Conservation (phyloP, 108 stramenopile species). For the Cylindrotheca fusiformis region DNA sequence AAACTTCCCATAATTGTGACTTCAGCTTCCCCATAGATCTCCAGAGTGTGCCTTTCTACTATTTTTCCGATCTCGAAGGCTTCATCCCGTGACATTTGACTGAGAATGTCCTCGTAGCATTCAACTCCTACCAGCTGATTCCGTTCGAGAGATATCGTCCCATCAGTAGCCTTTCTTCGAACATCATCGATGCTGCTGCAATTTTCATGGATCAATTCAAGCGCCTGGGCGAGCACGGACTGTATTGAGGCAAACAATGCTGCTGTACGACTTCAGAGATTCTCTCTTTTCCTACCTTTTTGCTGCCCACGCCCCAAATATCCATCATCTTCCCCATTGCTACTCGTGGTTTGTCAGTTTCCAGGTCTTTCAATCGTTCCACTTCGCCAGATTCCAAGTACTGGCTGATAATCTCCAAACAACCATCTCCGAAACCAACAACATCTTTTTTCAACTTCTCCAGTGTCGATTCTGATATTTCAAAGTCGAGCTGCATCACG, state of each 20-base stretch:
- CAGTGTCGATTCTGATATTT: constrained; percentile 29
- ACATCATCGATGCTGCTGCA: constrained; percentile 38
- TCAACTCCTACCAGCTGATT: constrained; percentile 54
- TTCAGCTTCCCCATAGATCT: constrained; percentile 31
- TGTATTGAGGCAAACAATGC: neutral
- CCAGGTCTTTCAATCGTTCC: constrained; percentile 10
- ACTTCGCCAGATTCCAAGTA: constrained; percentile 21
- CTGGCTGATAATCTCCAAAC: constrained; percentile 28
- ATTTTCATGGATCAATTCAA: constrained; percentile 23
- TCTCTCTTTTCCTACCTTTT: too few relatives aligned
- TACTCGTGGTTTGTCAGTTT: constrained; percentile 34
- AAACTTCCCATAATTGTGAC: constrained; percentile 52
- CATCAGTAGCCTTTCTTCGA: constrained; percentile 7
- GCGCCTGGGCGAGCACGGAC: constrained; percentile 9
- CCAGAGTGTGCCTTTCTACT: constrained; percentile 13
- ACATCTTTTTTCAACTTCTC: constrained; percentile 10
- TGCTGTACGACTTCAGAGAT: constrained; percentile 7
- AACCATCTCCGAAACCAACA: constrained; percentile 39
- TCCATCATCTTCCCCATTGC: constrained; percentile 39
- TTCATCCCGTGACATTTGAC: constrained; percentile 46
- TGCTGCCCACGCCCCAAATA: constrained; percentile 60
- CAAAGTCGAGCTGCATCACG: constrained; percentile 46
- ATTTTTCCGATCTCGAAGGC: constrained; percentile 37
- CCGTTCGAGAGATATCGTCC: constrained; percentile 19
- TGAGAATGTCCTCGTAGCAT: constrained; percentile 56